Evolutionary conservation across 106 monocot species (phyloP).

Genomic region (Dendrobium officinale): DNA sequence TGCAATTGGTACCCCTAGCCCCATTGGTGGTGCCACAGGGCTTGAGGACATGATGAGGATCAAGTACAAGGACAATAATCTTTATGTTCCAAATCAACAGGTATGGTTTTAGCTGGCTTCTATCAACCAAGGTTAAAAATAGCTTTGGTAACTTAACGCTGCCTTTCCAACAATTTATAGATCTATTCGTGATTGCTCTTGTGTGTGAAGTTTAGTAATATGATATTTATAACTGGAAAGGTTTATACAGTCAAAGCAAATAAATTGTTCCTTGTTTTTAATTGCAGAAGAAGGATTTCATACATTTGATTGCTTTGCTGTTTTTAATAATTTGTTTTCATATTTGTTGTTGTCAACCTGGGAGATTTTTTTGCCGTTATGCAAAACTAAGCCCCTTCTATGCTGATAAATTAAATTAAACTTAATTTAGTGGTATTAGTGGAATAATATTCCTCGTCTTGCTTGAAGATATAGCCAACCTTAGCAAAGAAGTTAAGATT

Average conservation of each 20-base stretch:
- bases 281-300: neutral
- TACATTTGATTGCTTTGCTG: neutral
- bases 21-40: constrained; percentile 34
- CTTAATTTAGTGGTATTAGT: neutral
- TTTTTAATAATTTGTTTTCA: neutral
- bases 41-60: constrained; percentile 62
- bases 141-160: neutral
- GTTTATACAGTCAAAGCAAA: neutral
- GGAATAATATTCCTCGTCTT: neutral
- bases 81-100: constrained; percentile 68
- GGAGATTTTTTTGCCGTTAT: neutral
- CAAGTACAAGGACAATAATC: constrained; percentile 77
- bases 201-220: no score
- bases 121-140: no score
- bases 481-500: neutral
- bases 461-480: neutral
- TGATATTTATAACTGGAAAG: no score
- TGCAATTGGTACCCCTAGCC: constrained; percentile 41
- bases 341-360: neutral
- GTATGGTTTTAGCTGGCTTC: constrained; percentile 17
- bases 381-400: neutral
- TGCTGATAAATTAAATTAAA: neutral
- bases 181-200: neutral
- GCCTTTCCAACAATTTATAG: neutral
- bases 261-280: neutral